A percentile compares a stretch with the other conserved stretches of the same genome.
Conservation (phyloP, 2,329 filamentous ascomycete species). For the Penicillium fuscoglaucum region DNA sequence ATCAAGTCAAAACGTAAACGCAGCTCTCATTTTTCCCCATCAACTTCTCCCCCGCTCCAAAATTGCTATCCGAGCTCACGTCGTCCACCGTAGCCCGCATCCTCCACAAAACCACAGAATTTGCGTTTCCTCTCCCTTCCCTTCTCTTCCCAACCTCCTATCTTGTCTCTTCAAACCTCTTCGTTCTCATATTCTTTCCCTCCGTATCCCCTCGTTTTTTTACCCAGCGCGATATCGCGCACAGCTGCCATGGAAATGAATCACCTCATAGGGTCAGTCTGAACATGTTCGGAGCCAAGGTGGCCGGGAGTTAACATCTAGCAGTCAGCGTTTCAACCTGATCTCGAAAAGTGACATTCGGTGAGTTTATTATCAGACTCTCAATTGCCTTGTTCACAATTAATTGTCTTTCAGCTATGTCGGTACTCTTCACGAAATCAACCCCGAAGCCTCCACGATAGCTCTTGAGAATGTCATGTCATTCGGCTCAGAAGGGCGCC, state of each 20-base stretch:
- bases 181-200: slow-evolving; percentile 26
- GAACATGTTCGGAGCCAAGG: slow-evolving; percentile 33
- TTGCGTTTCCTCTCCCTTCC: slow-evolving; percentile 28
- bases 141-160: slow-evolving; percentile 23
- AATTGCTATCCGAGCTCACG: slow-evolving; percentile 36
- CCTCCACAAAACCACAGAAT: slow-evolving; percentile 36
- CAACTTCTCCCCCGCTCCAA: slow-evolving; percentile 11
- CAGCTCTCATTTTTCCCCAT: slow-evolving; percentile 12
- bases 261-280: slow-evolving; percentile 50
- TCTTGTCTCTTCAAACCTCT: slow-evolving; percentile 12
- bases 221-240: slow-evolving; percentile 33
- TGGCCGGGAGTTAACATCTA: slow-evolving; percentile 39
- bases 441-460: slow-evolving; percentile 94
- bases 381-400: slow-evolving; percentile 24
- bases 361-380: slow-evolving; percentile 54
- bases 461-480: slow-evolving; percentile 95
- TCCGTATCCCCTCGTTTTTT: slow-evolving; percentile 18
- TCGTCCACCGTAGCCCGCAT: slow-evolving; percentile 35
- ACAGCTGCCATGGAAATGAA: slow-evolving; percentile 50
- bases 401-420: slow-evolving; percentile 70
- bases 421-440: slow-evolving; percentile 95
- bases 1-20: slow-evolving; percentile 4
- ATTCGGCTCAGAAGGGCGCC: slow-evolving; percentile 89
- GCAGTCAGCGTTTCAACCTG: slow-evolving; percentile 87
- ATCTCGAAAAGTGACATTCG: slow-evolving; percentile 97